Conservation (phyloP, 805 yeast genomes). For the Pichia thaimueangensis region DNA sequence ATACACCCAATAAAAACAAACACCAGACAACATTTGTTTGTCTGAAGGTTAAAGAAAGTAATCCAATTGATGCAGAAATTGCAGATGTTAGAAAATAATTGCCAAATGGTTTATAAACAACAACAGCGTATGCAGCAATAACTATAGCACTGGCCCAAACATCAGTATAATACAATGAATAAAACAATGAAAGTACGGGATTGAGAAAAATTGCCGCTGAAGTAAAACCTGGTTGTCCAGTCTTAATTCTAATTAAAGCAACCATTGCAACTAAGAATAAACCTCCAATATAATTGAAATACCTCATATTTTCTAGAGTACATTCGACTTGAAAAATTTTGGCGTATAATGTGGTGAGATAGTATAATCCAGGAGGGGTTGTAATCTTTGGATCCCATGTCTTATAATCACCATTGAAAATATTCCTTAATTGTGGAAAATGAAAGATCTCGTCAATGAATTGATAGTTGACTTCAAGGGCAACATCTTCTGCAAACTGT, state of each 20-base stretch:
- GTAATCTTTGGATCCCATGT: constrained; percentile 87
- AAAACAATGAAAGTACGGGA: constrained; percentile 71
- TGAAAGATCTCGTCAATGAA: constrained; percentile 82
- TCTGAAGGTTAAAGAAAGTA: constrained; percentile 65
- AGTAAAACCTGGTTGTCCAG: constrained; percentile 14
- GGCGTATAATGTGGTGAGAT: constrained; percentile 35
- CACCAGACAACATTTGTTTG: constrained; percentile 93
- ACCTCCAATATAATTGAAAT: constrained; percentile 65
- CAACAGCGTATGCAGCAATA: constrained; percentile 46
- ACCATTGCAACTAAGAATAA: constrained; percentile 31
- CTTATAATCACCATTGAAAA: constrained; percentile 53
- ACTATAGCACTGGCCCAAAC: constrained; percentile 82
- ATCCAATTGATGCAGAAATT: constrained; percentile 49
- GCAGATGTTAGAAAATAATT: constrained; percentile 20
- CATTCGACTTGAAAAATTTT: constrained; percentile 27
- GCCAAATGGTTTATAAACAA: constrained; percentile 26
- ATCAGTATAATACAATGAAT: constrained; percentile 83
- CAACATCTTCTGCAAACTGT: constrained; percentile 18
- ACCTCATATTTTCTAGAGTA: constrained; percentile 39
- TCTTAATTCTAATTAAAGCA: constrained; percentile 13
- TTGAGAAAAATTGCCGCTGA: constrained; percentile 37
- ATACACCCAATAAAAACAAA: constrained; percentile 48
- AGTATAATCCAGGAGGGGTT: constrained; percentile 91
- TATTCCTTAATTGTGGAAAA: constrained; percentile 66
- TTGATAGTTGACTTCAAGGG: constrained; percentile 23